Evolutionary conservation across 2,329 filamentous ascomycete genomes (phyloP), one percentile per base, ranked within the genome.

Genomic region (Blastomyces parvus): DNA sequence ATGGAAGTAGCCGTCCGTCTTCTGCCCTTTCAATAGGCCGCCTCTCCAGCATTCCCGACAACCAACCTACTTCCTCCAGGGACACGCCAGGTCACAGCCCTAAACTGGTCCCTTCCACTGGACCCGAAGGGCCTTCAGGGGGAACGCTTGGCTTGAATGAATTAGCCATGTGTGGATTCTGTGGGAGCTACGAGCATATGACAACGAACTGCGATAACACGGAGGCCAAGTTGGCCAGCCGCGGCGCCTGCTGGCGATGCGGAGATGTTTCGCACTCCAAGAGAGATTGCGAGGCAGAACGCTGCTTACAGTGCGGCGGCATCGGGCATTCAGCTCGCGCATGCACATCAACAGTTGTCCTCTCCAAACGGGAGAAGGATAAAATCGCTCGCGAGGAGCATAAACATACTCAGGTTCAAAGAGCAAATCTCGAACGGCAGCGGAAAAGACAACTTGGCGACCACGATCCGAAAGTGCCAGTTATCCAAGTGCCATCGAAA

Each of bases 161-260:
- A 8, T 75, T 70, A 4, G 70, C 69, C 55, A 75, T 71, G 60
- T 81, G 79, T 70, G 74, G 70, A 3, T 71, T 74, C n/a, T 81
- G 79, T 67, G 79, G 79, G 42, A 80, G 77, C 62, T 74, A 73
- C 64, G 67, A 71, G 11, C 79, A 81, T 66, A 76, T 75, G 66
- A 78, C 76, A 1, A 71, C 72, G 60, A 75, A 77, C 55, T 81
- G 79, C 63, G 77, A 81, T 62, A 80, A 81, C 64, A 65, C 69
- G 11, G 76, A 76, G 14, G 78, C 77, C 13, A 72, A 75, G 64
- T 71, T 72, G 42, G 70, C 70, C 14, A 70, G 71, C 40, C 70
- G 72, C 52, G 77, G 77, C 27, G 74, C 67, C 59, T 81, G 80
- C 65, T 72, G 69, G 64, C 74, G 80, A 63, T 82, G 80, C 63